Conservation (phyloP, 2,329 filamentous ascomycete species). For the Lecanosticta acicola region DNA sequence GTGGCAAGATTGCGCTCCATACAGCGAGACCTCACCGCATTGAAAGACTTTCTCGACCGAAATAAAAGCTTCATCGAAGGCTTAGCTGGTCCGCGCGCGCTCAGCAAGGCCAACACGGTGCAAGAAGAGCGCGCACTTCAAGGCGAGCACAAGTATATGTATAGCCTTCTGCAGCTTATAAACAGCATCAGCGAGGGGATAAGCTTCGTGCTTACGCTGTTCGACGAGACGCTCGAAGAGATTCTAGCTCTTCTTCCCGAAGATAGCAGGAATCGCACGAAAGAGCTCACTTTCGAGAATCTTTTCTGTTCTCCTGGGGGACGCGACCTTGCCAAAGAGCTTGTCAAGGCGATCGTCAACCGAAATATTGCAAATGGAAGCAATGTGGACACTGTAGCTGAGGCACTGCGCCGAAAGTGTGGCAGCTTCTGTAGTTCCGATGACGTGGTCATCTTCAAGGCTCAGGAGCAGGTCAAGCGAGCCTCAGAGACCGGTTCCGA, state of each 20-base stretch:
- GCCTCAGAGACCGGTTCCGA: slow-evolving; percentile 73
- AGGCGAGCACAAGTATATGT: slow-evolving; percentile 87
- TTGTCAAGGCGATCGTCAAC: slow-evolving; percentile 97
- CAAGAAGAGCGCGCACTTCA: slow-evolving; percentile 90
- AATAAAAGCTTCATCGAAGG: slow-evolving; percentile 92
- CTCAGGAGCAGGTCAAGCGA: slow-evolving; percentile 87
- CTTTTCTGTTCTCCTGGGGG: slow-evolving; percentile 76
- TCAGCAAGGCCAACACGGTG: slow-evolving; percentile 70
- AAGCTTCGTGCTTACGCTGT: slow-evolving; percentile 89
- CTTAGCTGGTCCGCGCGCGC: slow-evolving; percentile 79
- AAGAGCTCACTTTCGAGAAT: slow-evolving; percentile 76
- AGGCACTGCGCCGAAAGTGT: slow-evolving; percentile 84
- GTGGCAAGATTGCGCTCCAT: slow-evolving; percentile 65
- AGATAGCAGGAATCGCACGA: slow-evolving; percentile 61
- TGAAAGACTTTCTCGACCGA: slow-evolving; percentile 76
- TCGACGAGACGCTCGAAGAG: slow-evolving; percentile 86
- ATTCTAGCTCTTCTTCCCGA: slow-evolving; percentile 74
- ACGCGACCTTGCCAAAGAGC: slow-evolving; percentile 82
- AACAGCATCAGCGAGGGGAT: slow-evolving; percentile 92
- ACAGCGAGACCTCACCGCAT: slow-evolving; percentile 71
- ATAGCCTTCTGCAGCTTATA: slow-evolving; percentile 78
- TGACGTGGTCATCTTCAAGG: slow-evolving; percentile 97
- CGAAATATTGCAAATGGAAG: slow-evolving; percentile 94
- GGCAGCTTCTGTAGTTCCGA: slow-evolving; percentile 97
- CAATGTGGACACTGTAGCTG: slow-evolving; percentile 94